Evolutionary conservation across 495 filamentous ascomycete genomes (phyloP), one percentile per base, ranked within the genome.

Genomic region (Penicillium argentinense): DNA sequence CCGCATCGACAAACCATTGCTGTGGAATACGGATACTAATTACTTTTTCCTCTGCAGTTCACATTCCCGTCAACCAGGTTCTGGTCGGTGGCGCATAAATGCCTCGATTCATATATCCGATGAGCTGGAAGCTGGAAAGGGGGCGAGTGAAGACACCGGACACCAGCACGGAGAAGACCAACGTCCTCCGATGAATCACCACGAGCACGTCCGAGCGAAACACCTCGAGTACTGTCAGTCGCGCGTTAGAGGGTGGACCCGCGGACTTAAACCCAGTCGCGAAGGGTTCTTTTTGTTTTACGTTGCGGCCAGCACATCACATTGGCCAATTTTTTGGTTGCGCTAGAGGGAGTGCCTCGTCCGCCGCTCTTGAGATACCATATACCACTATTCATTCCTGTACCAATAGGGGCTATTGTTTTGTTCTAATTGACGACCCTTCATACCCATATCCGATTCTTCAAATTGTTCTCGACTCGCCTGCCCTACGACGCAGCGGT

Each of bases 41-140:
- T 14, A 9, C 1, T 27, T 12, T 43, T 32, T 13, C n/a, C n/a
- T n/a, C 14, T 24, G 21, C 45, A 86, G 83, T 91, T 44, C 87
- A 91, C 64, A 91, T 91, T 45, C 87, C 87, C 19, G 83, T 91
- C 34, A 91, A 91, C 77, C 88, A 89, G 65, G 86, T 91, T 44
- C 73, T 91, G 42, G 87, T 91, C 51, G 84, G 83, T 48, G 82
- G 80, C 52, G 81, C 82, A 60, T 86, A 77, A 72, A 37, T 44
- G 39, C 37, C 18, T 16, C 23, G n/a, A 21, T 11, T 23, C n/a
- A 27, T 8, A 27, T 41, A 19, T 34, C 14, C 21, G 36, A 18
- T 13, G 38, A 49, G 21, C 23, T 24, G 37, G 23, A 39, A 39
- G 37, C 22, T 26, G 23, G 23, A 39, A 19, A 19, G 17, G 33